Percentiles rank a stretch among this genome's conserved stretches.
These are phyloP conservation scores for Spathaspora sp. DNA, from an alignment of 805 yeast species.

Conservation along the genomic window DNA sequence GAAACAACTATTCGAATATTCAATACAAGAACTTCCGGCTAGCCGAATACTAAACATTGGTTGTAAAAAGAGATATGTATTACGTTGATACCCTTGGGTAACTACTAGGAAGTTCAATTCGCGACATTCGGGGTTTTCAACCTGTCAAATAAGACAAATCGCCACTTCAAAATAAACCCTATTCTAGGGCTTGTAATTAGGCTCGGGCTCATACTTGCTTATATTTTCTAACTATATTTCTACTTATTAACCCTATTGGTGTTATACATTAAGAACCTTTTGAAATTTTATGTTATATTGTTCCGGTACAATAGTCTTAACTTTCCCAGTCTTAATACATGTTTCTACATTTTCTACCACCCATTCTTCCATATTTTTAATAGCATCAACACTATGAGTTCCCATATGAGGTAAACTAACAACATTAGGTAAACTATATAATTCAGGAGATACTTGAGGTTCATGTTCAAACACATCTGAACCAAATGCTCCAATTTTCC, in stretches of 20 bases:
- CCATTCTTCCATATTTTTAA: constrained; percentile 74
- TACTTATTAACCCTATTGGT: not conserved
- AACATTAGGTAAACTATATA: constrained; percentile 62
- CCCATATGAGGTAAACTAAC: constrained; percentile 88
- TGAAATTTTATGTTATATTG: constrained; percentile 24
- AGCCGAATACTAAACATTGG: too few species aligned
- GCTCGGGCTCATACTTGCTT: too few species aligned
- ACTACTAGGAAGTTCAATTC: too few species aligned
- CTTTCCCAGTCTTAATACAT: constrained; percentile 63
- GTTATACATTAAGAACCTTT: too few species aligned
- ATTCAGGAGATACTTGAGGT: constrained; percentile 65
- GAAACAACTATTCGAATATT: too few species aligned
- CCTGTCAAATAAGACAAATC: too few species aligned
- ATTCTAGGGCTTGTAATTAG: too few species aligned
- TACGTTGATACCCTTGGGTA: too few species aligned
- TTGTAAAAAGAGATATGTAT: too few species aligned
- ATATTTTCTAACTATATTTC: not conserved
- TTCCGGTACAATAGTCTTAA: constrained; percentile 80
- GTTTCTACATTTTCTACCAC: constrained; percentile 64
- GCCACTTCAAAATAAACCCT: too few species aligned
- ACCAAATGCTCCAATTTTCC: constrained; percentile 66
- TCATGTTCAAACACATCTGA: constrained; percentile 75
- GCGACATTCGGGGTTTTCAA: too few species aligned
- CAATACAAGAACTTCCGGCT: too few species aligned
- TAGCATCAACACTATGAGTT: constrained; percentile 72